Conservation (phyloP, 495 filamentous ascomycete species). For the Chaetomium cochliodes region DNA sequence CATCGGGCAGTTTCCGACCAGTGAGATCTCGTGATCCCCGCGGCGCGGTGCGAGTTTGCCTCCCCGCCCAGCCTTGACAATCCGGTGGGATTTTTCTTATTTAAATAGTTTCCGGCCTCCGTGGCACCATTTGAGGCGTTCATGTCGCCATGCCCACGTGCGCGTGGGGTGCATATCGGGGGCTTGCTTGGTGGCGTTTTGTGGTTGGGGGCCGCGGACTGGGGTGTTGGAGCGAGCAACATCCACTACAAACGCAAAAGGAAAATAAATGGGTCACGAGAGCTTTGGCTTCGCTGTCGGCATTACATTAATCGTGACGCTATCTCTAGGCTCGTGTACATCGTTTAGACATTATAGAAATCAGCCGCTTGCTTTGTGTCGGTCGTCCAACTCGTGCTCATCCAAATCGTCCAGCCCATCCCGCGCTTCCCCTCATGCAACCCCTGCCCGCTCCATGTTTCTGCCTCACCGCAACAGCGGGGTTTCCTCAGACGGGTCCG, state of each 20-base stretch:
- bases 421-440: background rate
- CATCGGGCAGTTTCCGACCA: conserved; percentile 19
- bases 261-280: background rate
- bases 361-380: background rate
- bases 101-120: conserved; percentile 8
- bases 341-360: conserved; percentile 19
- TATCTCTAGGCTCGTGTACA: conserved; percentile 1
- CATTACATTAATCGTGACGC: conserved; percentile 10
- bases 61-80: background rate
- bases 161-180: conserved; percentile 21
- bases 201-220: conserved; percentile 8
- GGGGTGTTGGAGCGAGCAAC: background rate
- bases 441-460: background rate
- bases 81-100: background rate
- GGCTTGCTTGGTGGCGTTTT: conserved; percentile 6
- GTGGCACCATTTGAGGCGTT: conserved; percentile 20
- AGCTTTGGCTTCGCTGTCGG: background rate
- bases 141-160: conserved; percentile 29
- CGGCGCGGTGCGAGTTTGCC: background rate
- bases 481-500: conserved; percentile 30
- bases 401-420: too few relatives aligned
- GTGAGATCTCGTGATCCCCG: conserved; percentile 6
- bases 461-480: conserved; percentile 32
- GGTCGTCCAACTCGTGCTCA: too few relatives aligned
- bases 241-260: background rate